Percentiles rank a stretch among this genome's conserved stretches.
Conservation (phyloP, 2,329 filamentous ascomycete species). For the Amesomyces nigricolor region DNA sequence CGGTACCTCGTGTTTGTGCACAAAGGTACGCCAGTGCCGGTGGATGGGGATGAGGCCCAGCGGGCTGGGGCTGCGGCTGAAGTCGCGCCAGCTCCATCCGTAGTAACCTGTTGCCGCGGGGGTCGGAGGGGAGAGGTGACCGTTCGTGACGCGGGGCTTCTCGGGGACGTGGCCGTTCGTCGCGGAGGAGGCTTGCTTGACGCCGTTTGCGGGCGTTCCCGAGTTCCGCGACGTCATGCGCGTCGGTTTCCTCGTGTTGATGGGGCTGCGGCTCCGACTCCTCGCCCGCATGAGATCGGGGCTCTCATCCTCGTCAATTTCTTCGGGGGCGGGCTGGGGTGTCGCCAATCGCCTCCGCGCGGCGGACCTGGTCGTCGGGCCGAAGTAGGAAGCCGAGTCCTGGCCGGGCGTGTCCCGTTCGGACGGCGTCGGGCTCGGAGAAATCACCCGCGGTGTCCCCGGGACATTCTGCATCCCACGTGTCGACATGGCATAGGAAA, state of each 20-base stretch:
- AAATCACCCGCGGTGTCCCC: constrained; percentile 79
- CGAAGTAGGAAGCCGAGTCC: constrained; percentile 53
- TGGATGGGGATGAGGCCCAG: constrained; percentile 94
- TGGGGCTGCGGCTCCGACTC: constrained; percentile 66
- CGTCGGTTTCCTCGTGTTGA: constrained; percentile 45
- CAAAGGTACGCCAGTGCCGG: constrained; percentile 81
- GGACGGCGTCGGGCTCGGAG: constrained; percentile 73
- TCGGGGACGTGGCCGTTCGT: constrained; percentile 13
- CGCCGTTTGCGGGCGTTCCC: constrained; percentile 21
- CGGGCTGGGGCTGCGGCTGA: constrained; percentile 87
- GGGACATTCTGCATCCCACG: constrained; percentile 55
- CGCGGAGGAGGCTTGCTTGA: constrained; percentile 14
- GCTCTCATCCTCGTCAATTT: constrained; percentile 45
- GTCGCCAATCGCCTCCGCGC: constrained; percentile 52
- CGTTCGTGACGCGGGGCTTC: constrained; percentile 40
- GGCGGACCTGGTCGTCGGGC: constrained; percentile 71
- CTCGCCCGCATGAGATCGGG: constrained; percentile 57
- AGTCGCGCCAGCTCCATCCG: constrained; percentile 75
- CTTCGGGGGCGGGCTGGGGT: constrained; percentile 57
- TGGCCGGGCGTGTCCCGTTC: constrained; percentile 49
- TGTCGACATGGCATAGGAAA: constrained; percentile 49
- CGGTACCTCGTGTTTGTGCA: constrained; percentile 95
- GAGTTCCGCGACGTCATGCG: constrained; percentile 42
- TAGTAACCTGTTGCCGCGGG: constrained; percentile 40
- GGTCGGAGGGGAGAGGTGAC: constrained; percentile 64